phyloP scores from a whole-genome alignment of 176 grass and related monocot genomes.

The Olyra latifolia region DNA sequence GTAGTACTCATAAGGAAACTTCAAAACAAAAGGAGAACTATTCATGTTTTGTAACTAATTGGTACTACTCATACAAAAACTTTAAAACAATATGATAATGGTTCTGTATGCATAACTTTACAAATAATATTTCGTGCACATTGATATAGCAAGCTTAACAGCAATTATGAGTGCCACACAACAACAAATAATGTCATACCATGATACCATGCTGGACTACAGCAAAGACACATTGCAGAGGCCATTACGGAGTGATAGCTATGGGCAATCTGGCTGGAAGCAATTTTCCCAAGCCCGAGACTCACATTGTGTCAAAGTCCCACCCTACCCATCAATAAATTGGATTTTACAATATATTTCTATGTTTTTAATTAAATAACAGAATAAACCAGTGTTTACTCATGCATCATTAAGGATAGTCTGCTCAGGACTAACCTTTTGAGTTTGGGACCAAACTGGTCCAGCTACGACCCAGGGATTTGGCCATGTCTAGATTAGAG shows the following conservation, averaged over 20 bases:
- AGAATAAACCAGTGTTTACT: background rate
- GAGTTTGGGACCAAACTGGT: background rate
- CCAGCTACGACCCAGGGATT: background rate
- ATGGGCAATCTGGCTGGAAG: background rate
- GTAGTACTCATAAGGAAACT: background rate
- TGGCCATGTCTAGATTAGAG: background rate
- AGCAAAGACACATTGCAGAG: background rate
- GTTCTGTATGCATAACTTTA: background rate
- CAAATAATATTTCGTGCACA: background rate
- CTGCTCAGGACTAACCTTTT: background rate
- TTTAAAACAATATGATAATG: background rate
- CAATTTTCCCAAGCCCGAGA: background rate
- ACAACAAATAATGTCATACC: background rate
- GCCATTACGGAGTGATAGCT: background rate
- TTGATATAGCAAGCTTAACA: background rate
- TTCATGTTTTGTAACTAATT: background rate
- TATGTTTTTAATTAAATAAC: background rate
- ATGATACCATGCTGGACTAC: background rate
- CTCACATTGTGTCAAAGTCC: background rate
- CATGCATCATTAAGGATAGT: background rate
- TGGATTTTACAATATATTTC: background rate
- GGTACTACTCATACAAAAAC: background rate
- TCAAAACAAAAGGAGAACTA: no score
- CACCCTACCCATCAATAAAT: background rate
- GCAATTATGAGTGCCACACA: background rate